Evolutionary conservation across 2,329 filamentous ascomycete species (phyloP).

Genomic region (Plenodomus lindquistii): DNA sequence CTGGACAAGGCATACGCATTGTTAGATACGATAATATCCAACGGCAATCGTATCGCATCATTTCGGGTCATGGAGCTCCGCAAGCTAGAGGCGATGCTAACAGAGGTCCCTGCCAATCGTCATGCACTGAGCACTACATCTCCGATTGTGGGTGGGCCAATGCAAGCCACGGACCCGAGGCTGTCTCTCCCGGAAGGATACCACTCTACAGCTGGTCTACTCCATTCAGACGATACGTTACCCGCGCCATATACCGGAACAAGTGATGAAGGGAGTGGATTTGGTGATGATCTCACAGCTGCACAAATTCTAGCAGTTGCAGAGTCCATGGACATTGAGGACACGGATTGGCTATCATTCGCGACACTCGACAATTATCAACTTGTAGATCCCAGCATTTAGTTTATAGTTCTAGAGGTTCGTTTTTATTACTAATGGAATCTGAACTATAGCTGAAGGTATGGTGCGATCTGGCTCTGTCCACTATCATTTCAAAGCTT

Average conservation of each 20-base stretch:
- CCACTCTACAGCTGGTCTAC: constrained; percentile 8
- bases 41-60: constrained; percentile 53
- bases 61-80: constrained; percentile 53
- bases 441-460: too few species aligned
- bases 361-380: constrained; percentile 49
- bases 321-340: constrained; percentile 51
- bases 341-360: constrained; percentile 54
- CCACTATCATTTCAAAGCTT: constrained; percentile 17
- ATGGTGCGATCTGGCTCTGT: too few species aligned
- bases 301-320: constrained; percentile 55
- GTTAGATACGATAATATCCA: constrained; percentile 53
- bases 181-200: constrained; percentile 11
- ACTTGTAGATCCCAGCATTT: constrained; percentile 17
- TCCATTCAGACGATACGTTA: constrained; percentile 12
- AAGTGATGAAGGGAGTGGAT: constrained; percentile 29
- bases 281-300: constrained; percentile 48
- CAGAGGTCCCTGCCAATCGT: constrained; percentile 26
- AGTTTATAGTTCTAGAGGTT: background rate
- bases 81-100: constrained; percentile 50
- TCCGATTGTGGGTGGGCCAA: constrained; percentile 3
- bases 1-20: constrained; percentile 50
- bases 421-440: too few species aligned
- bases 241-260: constrained; percentile 20
- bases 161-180: constrained; percentile 3
- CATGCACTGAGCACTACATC: constrained; percentile 7